A percentile compares a stretch with the other conserved stretches of the same genome.
Conservation (phyloP, 768 basidiomycete species). For the Leccinum olivaceopallidum region DNA sequence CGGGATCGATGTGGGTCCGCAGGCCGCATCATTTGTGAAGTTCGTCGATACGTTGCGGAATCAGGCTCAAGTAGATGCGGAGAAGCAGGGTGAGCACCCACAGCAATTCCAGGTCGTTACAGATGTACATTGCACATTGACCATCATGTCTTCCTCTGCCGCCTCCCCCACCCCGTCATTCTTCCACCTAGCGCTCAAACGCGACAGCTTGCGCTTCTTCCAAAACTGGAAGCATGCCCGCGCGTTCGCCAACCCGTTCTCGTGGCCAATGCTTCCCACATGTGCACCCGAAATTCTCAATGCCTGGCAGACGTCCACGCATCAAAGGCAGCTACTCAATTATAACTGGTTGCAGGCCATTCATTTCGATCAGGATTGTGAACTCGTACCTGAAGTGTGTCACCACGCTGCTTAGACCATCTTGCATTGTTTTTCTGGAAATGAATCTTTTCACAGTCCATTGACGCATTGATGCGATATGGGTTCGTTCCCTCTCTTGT, state of each 20-base stretch:
- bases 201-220: conserved; percentile 29
- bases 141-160: background rate
- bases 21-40: conserved; percentile 19
- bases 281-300: conserved; percentile 30
- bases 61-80: conserved; percentile 26
- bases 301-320: conserved; percentile 23
- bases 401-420: background rate
- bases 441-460: conserved; percentile 19
- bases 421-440: background rate
- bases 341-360: conserved; percentile 32
- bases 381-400: conserved; percentile 23
- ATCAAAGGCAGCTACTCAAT: conserved; percentile 32
- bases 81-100: conserved; percentile 26
- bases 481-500: conserved; percentile 29
- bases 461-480: conserved; percentile 25
- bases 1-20: conserved; percentile 19
- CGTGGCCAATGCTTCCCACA: conserved; percentile 33
- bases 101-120: background rate
- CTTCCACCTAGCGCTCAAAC: conserved; percentile 16
- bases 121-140: conserved; percentile 1
- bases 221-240: conserved; percentile 34
- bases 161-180: background rate
- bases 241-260: conserved; percentile 35
- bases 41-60: conserved; percentile 30
- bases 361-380: conserved; percentile 29